Evolutionary conservation across 805 yeast genomes (phyloP).

Genomic region (Metschnikowia cubensis): DNA sequence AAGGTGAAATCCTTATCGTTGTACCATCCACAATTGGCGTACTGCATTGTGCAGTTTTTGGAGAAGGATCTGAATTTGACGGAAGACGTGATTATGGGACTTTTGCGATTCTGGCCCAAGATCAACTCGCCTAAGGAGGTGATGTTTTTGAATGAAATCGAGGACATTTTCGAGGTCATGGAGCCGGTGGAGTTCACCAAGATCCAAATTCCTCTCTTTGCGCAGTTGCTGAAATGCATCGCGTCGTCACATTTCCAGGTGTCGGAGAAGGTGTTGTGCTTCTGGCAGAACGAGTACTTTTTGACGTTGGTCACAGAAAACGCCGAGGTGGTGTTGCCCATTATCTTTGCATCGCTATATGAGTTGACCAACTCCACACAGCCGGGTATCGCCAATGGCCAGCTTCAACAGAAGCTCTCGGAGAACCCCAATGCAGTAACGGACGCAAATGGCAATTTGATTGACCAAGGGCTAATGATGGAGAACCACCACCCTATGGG

Average conservation of each 20-base stretch:
- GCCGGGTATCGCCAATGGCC: conserved; percentile 40
- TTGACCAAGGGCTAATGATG: conserved; percentile 35
- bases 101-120: conserved; percentile 95
- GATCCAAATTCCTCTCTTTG: conserved; percentile 89
- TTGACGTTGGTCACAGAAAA: conserved; percentile 85
- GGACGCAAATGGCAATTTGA: conserved; percentile 42
- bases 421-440: conserved; percentile 37
- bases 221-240: conserved; percentile 90
- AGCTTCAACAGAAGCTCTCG: conserved; percentile 33
- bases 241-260: conserved; percentile 96
- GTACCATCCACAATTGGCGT: conserved; percentile 95
- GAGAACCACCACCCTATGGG: conserved; percentile 16
- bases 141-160: conserved; percentile 92
- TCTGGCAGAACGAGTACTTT: conserved; percentile 94
- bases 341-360: conserved; percentile 83
- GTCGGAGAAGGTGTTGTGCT: conserved; percentile 88
- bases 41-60: conserved; percentile 92
- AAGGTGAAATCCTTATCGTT: conserved; percentile 83
- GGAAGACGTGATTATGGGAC: conserved; percentile 94
- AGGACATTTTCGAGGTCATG: conserved; percentile 93
- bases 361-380: conserved; percentile 63
- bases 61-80: conserved; percentile 91
- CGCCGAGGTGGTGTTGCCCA: conserved; percentile 89
- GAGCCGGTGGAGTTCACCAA: conserved; percentile 89
- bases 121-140: conserved; percentile 92